A percentile compares a stretch with the other conserved stretches of the same genome.
These are phyloP conservation scores for Trametes meyenii DNA, from an alignment of 768 basidiomycete species.

Conservation along the genomic window DNA sequence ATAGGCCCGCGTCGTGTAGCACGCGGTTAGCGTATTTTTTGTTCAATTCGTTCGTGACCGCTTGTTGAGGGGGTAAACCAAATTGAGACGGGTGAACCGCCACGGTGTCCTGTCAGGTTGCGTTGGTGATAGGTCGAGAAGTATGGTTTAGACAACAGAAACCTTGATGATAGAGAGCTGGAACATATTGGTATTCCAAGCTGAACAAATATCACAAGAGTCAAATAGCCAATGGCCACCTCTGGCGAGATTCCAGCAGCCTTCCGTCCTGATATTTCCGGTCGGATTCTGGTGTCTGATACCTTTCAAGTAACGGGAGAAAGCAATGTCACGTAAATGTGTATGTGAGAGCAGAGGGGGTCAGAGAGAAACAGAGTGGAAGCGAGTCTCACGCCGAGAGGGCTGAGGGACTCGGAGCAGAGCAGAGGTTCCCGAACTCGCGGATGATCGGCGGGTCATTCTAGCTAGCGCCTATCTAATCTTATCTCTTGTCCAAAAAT, in stretches of 20 bases:
- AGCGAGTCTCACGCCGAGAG: too few relatives aligned
- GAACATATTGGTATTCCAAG: slow-evolving; percentile 33
- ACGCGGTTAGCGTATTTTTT: slow-evolving; percentile 95
- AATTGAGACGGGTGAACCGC: slow-evolving; percentile 90
- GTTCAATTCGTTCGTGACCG: slow-evolving; percentile 85
- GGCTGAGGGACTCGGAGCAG: neutral
- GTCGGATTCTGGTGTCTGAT: too few relatives aligned
- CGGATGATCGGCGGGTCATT: neutral
- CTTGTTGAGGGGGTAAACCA: slow-evolving; percentile 72
- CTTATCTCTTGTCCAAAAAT: slow-evolving; percentile 26
- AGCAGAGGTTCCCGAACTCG: neutral
- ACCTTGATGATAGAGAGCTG: slow-evolving; percentile 41
- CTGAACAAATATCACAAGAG: neutral
- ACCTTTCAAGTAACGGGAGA: too few relatives aligned
- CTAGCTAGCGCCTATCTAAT: slow-evolving; percentile 16
- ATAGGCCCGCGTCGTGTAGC: slow-evolving; percentile 88
- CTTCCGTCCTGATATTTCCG: too few relatives aligned
- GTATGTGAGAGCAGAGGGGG: neutral
- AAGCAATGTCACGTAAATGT: neutral
- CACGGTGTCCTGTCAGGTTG: slow-evolving; percentile 75
- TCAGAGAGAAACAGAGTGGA: neutral
- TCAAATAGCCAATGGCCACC: neutral
- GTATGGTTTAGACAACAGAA: neutral
- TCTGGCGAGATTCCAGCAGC: too few relatives aligned
- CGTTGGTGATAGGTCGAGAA: neutral